Evolutionary conservation across 169 alveolate species (phyloP).

Genomic region (Babesia bigemina): DNA sequence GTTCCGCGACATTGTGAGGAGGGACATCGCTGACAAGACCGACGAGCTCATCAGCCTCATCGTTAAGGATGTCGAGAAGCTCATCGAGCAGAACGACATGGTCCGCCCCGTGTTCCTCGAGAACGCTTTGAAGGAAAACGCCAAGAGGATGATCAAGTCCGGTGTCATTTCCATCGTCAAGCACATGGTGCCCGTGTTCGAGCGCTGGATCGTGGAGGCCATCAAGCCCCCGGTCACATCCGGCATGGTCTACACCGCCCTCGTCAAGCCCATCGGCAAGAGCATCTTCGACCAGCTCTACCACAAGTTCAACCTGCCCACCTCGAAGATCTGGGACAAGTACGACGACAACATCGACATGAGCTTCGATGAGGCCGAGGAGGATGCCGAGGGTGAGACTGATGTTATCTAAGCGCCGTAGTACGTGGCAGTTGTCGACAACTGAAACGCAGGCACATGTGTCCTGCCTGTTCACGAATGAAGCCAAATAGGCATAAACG

Average conservation of each 20-base stretch:
- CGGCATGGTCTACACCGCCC: constrained; percentile 51
- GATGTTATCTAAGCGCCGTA: background rate
- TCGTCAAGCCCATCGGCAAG: constrained; percentile 59
- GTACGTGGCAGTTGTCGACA: background rate
- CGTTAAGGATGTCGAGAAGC: constrained; percentile 55
- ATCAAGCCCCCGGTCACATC: constrained; percentile 68
- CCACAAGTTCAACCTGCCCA: constrained; percentile 43
- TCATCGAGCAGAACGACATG: constrained; percentile 20
- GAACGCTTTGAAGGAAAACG: constrained; percentile 19
- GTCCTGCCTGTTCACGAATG: no score
- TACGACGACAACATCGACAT: constrained; percentile 20
- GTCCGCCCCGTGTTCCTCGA: constrained; percentile 27
- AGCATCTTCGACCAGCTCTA: constrained; percentile 63
- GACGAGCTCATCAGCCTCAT: constrained; percentile 60
- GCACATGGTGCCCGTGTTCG: constrained; percentile 64
- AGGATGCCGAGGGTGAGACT: constrained; percentile 20
- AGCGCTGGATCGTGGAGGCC: constrained; percentile 59
- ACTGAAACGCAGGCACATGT: no score
- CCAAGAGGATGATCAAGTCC: constrained; percentile 49
- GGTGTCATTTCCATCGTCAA: constrained; percentile 46
- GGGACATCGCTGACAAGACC: constrained; percentile 55
- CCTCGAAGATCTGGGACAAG: constrained; percentile 27
- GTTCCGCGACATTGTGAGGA: constrained; percentile 41
- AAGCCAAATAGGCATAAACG: no score
- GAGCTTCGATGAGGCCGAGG: constrained; percentile 20